Base-by-base conservation (phyloP, 1,284 basidiomycete species). In the Cerrena zonata region DNA sequence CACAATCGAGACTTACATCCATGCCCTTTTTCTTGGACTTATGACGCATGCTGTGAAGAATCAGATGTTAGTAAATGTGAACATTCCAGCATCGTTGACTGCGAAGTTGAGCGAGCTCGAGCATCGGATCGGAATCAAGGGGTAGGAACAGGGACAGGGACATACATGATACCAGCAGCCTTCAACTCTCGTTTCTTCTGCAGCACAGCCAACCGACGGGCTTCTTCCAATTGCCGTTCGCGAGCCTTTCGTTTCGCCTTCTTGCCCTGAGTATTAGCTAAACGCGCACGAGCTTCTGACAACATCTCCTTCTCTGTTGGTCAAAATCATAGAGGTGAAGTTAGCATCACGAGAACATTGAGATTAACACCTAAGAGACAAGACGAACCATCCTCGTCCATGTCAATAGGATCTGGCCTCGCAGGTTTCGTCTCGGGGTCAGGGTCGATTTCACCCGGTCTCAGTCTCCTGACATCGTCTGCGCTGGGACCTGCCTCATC, bases 181-280 rank as follows among this genome's bases (percentile, higher is more conserved):
- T 97, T 98, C 59, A 99, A 72, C 67, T 99, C 96, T 61, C 96
- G 80, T 72, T 96, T 96, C 79, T 99, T 99, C 69, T 99, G 96
- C 53, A 99, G 71, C 48, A 95, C 91, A 12, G 96, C 95, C 42
- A 99, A 73, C 22, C 96, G 80, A 47, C 95, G 79, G 0, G 96
- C 95, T 67, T 99, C 96, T 64, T 99, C 96, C 45, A 99, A 73
- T 64, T 96, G 93, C 56, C 94, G 84, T 66, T 99, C 96, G 48
- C 96, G 82, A 12, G 94, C 96, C 72, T 99, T 99, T 58, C 96
- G 86, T 71, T 99, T 99, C 1, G 96, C 96, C 71, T 99, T 99
- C 70, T 99, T 99, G 25, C 96, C 96, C 68, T 99, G 96, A 0
- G 96, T 99, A 66, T 99, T 99, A 46, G 96, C 96, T 39, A 99